These are phyloP conservation scores for Gynochthodes officinalis DNA, from an alignment of 257 asterid genomes.

Conservation along the genomic window DNA sequence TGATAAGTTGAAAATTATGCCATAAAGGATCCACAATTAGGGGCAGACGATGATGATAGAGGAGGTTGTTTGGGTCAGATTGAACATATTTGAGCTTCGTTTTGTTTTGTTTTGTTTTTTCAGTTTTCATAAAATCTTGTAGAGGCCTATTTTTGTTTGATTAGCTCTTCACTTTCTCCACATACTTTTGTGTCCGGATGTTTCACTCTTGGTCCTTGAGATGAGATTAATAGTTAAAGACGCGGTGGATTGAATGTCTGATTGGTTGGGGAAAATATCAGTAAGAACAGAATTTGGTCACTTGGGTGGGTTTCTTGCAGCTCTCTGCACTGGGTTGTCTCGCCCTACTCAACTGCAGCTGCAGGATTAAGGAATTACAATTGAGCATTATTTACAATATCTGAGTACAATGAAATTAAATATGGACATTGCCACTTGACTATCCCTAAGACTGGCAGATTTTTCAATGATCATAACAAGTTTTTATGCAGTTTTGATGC, in stretches of 20 bases:
- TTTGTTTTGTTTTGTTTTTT: too few relatives aligned
- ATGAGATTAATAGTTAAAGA: background rate
- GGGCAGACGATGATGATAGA: background rate
- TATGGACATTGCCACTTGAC: background rate
- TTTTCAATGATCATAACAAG: background rate
- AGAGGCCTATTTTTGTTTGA: background rate
- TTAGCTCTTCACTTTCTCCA: background rate
- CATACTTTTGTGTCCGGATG: too few relatives aligned
- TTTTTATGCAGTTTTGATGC: background rate
- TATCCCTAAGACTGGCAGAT: background rate
- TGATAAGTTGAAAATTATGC: background rate
- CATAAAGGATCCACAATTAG: background rate
- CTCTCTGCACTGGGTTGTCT: too few relatives aligned
- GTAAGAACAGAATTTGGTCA: background rate
- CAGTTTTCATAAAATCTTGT: too few relatives aligned
- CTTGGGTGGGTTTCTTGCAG: background rate
- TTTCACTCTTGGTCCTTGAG: background rate
- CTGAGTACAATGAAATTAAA: background rate
- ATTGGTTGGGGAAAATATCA: background rate
- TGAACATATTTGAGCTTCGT: too few relatives aligned
- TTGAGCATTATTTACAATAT: background rate
- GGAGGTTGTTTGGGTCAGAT: background rate
- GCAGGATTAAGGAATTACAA: background rate
- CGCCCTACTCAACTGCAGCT: background rate
- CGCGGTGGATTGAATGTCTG: background rate